Base-by-base conservation (phyloP, 1,284 basidiomycete species). In the Gomphus bonarii region DNA sequence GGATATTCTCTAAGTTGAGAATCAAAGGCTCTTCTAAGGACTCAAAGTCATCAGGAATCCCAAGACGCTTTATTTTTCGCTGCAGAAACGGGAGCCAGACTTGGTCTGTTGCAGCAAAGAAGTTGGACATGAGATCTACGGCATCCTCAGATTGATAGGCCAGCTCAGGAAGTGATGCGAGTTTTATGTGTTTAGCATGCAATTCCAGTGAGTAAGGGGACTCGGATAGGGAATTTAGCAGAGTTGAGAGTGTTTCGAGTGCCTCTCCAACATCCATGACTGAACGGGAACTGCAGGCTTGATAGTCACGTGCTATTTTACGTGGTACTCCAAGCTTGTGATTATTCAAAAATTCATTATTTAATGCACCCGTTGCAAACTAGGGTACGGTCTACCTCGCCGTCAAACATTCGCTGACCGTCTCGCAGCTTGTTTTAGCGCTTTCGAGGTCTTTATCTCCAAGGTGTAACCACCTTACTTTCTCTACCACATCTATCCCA, bases 31-130 rank as follows among this genome's bases (percentile, higher is more conserved):
- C 50, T 8, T 58, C 50, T 25, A 69, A 62, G n/a, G 69, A 65
- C 54, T 75, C 68, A 20, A 53, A 53, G 25, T 53, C 57, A 18
- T 53, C 38, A n/a, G 31, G 42, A 46, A 58, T 44, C 5, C 50
- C 50, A 12, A 58, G 28, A n/a, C 33, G 16, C 22, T 25, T 6
- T 14, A 59, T 54, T 64, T 80, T 85, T n/a, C 72, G 68, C 14
- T 80, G 70, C 38, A 89, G 73, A 36, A 85, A 70, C 14, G 79
- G 77, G 25, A 81, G 57, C 87, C 85, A 88, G 16, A 85, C 75
- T 44, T 84, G 77, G 56, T 87, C 83, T 33, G 78, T 77, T 5
- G 78, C 81, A 8, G 85, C 80, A 64, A 82, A 73, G 62, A 79
- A 82, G 53, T 75, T 75, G 11, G 78, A 70, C 64, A 82, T 72